Conservation (phyloP, 164 flowering plant species). For the Chimonanthus praecox region DNA sequence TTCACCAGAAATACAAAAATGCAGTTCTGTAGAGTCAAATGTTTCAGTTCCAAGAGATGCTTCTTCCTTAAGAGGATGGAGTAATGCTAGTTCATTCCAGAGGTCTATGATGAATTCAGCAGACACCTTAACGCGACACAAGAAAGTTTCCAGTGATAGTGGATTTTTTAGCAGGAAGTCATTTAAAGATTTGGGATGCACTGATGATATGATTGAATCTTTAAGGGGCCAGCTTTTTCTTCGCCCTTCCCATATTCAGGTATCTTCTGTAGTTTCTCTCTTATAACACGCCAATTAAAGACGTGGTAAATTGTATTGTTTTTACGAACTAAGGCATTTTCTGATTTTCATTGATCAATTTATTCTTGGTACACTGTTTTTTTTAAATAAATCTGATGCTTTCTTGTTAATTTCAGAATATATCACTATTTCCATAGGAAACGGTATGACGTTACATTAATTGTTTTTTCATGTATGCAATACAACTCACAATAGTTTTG, state of each 20-base stretch:
- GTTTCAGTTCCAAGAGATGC: conserved; percentile 22
- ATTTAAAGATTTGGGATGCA: conserved; percentile 67
- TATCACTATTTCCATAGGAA: background rate
- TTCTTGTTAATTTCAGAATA: background rate
- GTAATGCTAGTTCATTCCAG: conserved; percentile 22
- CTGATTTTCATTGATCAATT: background rate
- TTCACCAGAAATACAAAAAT: conserved; percentile 9
- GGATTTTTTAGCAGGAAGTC: conserved; percentile 71
- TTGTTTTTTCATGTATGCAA: background rate
- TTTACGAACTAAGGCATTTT: background rate
- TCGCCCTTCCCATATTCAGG: conserved; percentile 96
- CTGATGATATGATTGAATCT: conserved; percentile 56
- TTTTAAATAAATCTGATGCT: background rate
- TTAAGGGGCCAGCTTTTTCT: conserved; percentile 39
- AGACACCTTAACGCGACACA: conserved; percentile 14
- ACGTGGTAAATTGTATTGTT: background rate
- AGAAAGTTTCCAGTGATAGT: conserved; percentile 20
- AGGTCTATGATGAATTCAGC: conserved; percentile 16
- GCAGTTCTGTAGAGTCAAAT: conserved; percentile 11
- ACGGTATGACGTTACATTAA: no score
- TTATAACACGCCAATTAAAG: background rate
- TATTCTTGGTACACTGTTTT: background rate
- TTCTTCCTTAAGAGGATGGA: conserved; percentile 52
- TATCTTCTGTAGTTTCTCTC: conserved; percentile 11
- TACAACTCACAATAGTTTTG: background rate